These are phyloP conservation scores for Yarrowia sp. DNA, from an alignment of 805 yeast species.

Conservation along the genomic window DNA sequence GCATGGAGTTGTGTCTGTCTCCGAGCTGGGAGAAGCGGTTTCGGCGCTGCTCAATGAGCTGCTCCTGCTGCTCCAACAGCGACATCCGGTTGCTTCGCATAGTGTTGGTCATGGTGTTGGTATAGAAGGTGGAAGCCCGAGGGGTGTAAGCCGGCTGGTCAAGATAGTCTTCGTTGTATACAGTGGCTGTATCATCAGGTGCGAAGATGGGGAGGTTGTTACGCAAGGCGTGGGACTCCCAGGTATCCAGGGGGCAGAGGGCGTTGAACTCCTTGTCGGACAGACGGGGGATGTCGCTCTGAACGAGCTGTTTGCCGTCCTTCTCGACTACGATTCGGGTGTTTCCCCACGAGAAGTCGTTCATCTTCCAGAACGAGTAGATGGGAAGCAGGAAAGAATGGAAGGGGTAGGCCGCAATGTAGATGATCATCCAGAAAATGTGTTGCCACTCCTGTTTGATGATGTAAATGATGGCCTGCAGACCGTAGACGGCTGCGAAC, in stretches of 20 bases:
- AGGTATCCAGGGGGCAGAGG: constrained; percentile 51
- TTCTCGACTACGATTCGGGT: constrained; percentile 65
- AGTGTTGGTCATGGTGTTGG: constrained; percentile 39
- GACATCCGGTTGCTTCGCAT: constrained; percentile 35
- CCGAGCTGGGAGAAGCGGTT: constrained; percentile 22
- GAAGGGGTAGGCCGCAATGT: constrained; percentile 63
- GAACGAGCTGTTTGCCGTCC: constrained; percentile 56
- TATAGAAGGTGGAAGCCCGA: constrained; percentile 27
- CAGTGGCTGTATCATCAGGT: constrained; percentile 32
- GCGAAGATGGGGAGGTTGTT: constrained; percentile 47
- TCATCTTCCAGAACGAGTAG: constrained; percentile 70
- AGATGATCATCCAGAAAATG: constrained; percentile 63
- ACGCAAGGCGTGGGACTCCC: constrained; percentile 51
- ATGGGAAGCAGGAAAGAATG: constrained; percentile 67
- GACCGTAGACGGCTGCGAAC: constrained; percentile 63
- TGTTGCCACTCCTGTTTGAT: constrained; percentile 55
- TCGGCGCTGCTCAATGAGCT: constrained; percentile 21
- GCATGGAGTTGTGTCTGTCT: constrained; percentile 28
- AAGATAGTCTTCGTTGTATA: constrained; percentile 31
- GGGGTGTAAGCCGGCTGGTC: constrained; percentile 33
- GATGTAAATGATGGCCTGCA: constrained; percentile 63
- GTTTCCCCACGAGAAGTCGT: constrained; percentile 71
- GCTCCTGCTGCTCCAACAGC: constrained; percentile 32
- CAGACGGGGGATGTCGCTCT: constrained; percentile 33
- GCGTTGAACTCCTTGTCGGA: constrained; percentile 32